Evolutionary conservation across 192 early-diverging fungal genomes (phyloP), one percentile per base, ranked within the genome.

Genomic region (Backusella parvicylindrica): DNA sequence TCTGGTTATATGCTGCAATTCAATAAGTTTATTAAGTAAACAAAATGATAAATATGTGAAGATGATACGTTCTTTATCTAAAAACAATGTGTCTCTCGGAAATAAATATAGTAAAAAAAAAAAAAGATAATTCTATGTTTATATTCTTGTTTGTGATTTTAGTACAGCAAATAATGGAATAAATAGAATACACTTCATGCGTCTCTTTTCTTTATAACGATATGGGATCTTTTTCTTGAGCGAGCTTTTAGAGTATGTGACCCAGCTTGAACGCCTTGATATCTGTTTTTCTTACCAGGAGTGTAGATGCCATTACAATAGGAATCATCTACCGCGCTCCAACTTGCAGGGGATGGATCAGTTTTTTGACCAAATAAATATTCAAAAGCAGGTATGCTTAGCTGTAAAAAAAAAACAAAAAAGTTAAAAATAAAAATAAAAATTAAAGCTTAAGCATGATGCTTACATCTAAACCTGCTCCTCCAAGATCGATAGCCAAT

Each of bases 401-500:
- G 32, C 73, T 74, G n/a, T 32, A 64, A 43, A 32, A 31, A 26
- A 72, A 36, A 31, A 16, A 72, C 2, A 53, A 60, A 72, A 33
- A 74, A 74, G 28, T 28, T 41, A 47, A 16, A 23, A 37, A 33
- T 64, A 18, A 26, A 38, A 28, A 64, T 23, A 15, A 1, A 6
- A 16, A 65, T 23, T 64, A 33, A 18, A 32, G 12, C 64, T 33
- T 65, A 63, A 63, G 8, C 2, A 64, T 64, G 18, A 47, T 23
- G 4, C 85, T 86, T 43, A 89, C 76, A 43, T 87, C 86, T 26
- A 89, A 71, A 13, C 87, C 87, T 2, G 70, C 60, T 1, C 87
- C 87, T 23, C 87, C 87, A 3, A 81, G 82, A 63, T 89, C 87
- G 8, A 89, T 85, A 2, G 83, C 87, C 33, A 89, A 56, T 40